Evolutionary conservation across 495 filamentous ascomycete genomes (phyloP).

Genomic region (Hypoxylon subgilvum): DNA sequence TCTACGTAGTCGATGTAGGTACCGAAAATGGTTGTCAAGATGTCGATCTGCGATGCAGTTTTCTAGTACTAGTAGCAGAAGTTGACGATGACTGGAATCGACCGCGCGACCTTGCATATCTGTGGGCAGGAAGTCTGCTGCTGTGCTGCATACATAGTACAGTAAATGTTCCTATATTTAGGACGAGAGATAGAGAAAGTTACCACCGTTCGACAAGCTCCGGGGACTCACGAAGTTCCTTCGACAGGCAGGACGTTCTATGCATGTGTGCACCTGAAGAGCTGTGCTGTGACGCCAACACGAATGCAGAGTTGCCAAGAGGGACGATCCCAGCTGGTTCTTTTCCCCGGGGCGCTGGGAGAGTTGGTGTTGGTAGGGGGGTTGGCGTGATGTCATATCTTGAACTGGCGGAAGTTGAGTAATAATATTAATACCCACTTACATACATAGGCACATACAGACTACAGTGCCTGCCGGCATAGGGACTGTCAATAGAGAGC

Average conservation of each 20-base stretch:
- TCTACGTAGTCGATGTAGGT: too few relatives aligned
- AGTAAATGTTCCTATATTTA: not conserved
- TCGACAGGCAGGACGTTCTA: too few relatives aligned
- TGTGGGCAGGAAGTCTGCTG: constrained; percentile 1
- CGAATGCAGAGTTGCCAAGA: not conserved
- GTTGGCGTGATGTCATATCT: constrained; percentile 27
- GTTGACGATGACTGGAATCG: not conserved
- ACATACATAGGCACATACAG: too few relatives aligned
- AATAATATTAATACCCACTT: too few relatives aligned
- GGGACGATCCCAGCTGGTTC: not conserved
- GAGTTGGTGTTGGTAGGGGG: not conserved
- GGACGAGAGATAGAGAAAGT: too few relatives aligned
- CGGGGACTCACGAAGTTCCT: too few relatives aligned
- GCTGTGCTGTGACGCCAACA: constrained; percentile 26
- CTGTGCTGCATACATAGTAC: not conserved
- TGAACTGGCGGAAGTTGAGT: not conserved
- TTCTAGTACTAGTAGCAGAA: too few relatives aligned
- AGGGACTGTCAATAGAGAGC: constrained; percentile 6
- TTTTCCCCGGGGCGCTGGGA: not conserved
- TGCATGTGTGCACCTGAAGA: not conserved
- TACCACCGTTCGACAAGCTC: too few relatives aligned
- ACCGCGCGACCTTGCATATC: constrained; percentile 15
- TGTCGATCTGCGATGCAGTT: constrained; percentile 21
- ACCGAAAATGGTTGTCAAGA: constrained; percentile 7
- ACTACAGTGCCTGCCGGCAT: too few relatives aligned